A percentile compares a stretch with the other conserved stretches of the same genome.
Evolutionary conservation across 192 early-diverging fungal species (phyloP).

Genomic region (Backusella circina): DNA sequence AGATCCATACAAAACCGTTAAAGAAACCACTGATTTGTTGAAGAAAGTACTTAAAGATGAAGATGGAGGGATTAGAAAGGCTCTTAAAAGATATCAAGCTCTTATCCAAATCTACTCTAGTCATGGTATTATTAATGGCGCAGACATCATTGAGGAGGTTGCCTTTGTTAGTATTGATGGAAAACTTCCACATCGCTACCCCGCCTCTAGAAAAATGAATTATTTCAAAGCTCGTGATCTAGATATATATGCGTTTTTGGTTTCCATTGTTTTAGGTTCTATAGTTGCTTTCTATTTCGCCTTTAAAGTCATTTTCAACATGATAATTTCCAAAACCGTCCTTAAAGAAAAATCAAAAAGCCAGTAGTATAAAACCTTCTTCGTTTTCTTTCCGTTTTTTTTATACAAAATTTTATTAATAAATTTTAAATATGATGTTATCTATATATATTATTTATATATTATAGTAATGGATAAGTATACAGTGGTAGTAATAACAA

Average conservation of each 20-base stretch:
- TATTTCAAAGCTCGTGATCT: slow-evolving; percentile 14
- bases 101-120: slow-evolving; percentile 15
- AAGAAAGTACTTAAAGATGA: background rate
- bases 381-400: background rate
- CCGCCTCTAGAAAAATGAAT: slow-evolving; percentile 9
- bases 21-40: background rate
- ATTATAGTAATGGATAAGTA: no score
- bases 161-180: background rate
- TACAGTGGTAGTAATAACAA: no score
- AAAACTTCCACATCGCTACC: slow-evolving; percentile 15
- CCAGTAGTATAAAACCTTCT: background rate
- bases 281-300: background rate
- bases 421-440: background rate
- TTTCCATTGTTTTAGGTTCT: background rate
- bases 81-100: background rate
- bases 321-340: background rate
- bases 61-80: background rate
- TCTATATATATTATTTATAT: no score
- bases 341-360: background rate
- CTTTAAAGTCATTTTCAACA: background rate
- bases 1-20: background rate
- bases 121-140: slow-evolving; percentile 10
- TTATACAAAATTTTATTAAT: background rate
- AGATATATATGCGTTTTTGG: slow-evolving; percentile 4
- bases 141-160: slow-evolving; percentile 24